Conservation (phyloP, 139 green algal genomes). For the Picochlorum sp. region DNA sequence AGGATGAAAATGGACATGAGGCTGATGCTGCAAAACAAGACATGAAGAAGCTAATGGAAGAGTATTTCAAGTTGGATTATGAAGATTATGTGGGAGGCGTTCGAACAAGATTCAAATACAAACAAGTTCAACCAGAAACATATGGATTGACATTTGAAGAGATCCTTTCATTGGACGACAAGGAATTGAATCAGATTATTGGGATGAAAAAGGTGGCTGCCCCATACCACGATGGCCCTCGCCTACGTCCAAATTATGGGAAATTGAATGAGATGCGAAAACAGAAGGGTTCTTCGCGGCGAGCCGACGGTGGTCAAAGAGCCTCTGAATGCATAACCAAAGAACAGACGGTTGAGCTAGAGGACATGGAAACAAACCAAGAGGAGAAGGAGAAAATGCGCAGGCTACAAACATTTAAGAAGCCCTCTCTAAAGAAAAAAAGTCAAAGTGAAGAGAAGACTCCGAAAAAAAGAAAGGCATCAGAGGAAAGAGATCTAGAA, state of each 20-base stretch:
- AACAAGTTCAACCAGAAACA: constrained; percentile 42
- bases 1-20: neutral
- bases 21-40: constrained; percentile 10
- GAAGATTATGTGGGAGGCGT: constrained; percentile 75
- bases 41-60: constrained; percentile 58
- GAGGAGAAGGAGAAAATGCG: neutral
- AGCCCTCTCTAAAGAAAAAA: constrained; percentile 15
- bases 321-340: neutral
- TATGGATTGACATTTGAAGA: constrained; percentile 75
- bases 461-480: too few relatives aligned
- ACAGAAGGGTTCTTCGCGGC: neutral
- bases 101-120: constrained; percentile 55
- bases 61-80: constrained; percentile 90
- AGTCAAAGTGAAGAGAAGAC: too few relatives aligned
- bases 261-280: constrained; percentile 9
- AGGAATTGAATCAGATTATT: constrained; percentile 68
- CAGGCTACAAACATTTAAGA: constrained; percentile 19
- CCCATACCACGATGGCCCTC: constrained; percentile 60
- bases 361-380: constrained; percentile 6
- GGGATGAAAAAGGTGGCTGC: constrained; percentile 69
- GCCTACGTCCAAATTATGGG: constrained; percentile 14
- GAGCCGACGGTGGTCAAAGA: neutral
- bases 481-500: constrained; percentile 37
- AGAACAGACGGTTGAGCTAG: neutral
- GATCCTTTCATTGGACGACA: constrained; percentile 66